These are phyloP conservation scores for Yueomyces sp. DNA, from an alignment of 805 yeast genomes.

Conservation along the genomic window DNA sequence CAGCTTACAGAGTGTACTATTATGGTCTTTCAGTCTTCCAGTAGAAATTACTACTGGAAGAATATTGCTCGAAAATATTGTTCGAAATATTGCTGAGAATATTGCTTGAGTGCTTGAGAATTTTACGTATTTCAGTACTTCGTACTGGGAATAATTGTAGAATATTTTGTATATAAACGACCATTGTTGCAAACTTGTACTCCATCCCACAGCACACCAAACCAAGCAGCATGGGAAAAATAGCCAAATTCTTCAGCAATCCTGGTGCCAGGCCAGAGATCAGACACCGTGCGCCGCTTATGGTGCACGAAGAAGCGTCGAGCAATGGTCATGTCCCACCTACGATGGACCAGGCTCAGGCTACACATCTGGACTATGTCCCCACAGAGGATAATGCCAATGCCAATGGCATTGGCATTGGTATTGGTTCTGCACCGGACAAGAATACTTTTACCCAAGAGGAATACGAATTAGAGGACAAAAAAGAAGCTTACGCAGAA, in stretches of 20 bases:
- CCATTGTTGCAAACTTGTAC: no score
- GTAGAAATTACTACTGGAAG: no score
- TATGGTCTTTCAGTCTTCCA: no score
- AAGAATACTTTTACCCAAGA: neutral
- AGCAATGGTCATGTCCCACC: neutral
- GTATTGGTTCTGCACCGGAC: neutral
- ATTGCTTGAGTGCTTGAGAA: no score
- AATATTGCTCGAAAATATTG: no score
- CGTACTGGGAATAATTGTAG: no score
- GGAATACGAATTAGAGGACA: neutral
- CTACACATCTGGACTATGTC: constrained; percentile 3
- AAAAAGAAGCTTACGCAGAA: neutral
- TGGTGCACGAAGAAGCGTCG: neutral
- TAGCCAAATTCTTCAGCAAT: constrained; percentile 13
- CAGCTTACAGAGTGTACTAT: no score
- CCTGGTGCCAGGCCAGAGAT: constrained; percentile 8
- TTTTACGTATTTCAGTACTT: no score
- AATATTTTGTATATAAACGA: no score
- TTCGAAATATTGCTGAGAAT: no score
- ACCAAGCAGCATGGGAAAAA: constrained; percentile 8
- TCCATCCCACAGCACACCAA: neutral
- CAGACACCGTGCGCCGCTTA: constrained; percentile 4
- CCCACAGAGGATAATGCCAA: neutral
- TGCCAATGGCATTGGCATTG: neutral
- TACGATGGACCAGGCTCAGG: neutral